Evolutionary conservation across 2,329 filamentous ascomycete species (phyloP).

Genomic region (Uncinocarpus reesii): DNA sequence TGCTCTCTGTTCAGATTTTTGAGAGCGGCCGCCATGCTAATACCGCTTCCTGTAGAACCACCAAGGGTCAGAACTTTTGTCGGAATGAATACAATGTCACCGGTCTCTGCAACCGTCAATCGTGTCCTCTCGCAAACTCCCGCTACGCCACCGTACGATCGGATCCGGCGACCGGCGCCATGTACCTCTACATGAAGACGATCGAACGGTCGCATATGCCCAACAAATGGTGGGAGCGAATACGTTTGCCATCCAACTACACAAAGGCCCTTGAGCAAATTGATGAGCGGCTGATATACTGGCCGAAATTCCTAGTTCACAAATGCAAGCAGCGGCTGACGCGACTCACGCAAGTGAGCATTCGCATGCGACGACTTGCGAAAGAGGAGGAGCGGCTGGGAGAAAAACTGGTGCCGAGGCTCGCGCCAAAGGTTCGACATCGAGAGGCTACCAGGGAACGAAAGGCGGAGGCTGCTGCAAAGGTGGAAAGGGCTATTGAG

Average conservation of each 20-base stretch:
- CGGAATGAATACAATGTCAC: conserved; percentile 87
- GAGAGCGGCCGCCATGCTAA: conserved; percentile 4
- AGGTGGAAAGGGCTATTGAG: conserved; percentile 93
- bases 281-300: conserved; percentile 79
- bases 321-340: conserved; percentile 96
- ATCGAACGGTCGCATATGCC: conserved; percentile 81
- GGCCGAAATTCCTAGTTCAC: conserved; percentile 84
- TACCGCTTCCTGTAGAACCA: conserved; percentile 47
- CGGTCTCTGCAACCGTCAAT: conserved; percentile 74
- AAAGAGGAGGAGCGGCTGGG: conserved; percentile 83
- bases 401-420: conserved; percentile 74
- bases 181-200: conserved; percentile 97
- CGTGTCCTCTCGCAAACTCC: conserved; percentile 81
- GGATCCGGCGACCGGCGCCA: conserved; percentile 64
- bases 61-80: conserved; percentile 85
- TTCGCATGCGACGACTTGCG: conserved; percentile 63
- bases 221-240: conserved; percentile 86
- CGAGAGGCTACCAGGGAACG: conserved; percentile 66
- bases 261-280: conserved; percentile 78
- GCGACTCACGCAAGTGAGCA: conserved; percentile 80
- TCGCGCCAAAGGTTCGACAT: conserved; percentile 79
- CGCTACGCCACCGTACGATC: conserved; percentile 86
- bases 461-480: conserved; percentile 72
- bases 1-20: neutral
- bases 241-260: conserved; percentile 85